Evolutionary conservation across 495 filamentous ascomycete genomes (phyloP).

Genomic region (Lineolata rhizophorae): DNA sequence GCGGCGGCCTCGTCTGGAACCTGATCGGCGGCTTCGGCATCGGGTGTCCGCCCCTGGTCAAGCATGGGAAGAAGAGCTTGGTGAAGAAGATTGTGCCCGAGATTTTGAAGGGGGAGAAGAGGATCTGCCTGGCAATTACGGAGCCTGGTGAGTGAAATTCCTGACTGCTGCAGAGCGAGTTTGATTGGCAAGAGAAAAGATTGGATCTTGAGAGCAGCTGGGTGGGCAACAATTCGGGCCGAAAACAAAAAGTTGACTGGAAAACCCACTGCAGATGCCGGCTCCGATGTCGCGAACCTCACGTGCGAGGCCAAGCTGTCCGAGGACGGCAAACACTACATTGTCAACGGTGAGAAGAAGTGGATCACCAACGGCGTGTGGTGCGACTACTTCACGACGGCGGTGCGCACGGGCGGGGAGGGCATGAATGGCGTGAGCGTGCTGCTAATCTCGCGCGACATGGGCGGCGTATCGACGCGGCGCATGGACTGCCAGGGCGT

Average conservation of each 20-base stretch:
- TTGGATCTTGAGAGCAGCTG: no score
- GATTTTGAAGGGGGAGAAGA: conserved; percentile 78
- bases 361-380: conserved; percentile 99
- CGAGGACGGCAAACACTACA: conserved; percentile 93
- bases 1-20: conserved; percentile 96
- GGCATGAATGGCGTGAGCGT: conserved; percentile 86
- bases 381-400: conserved; percentile 92
- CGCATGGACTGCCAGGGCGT: conserved; percentile 98
- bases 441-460: conserved; percentile 65
- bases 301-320: conserved; percentile 86
- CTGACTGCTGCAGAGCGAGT: neutral
- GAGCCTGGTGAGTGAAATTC: conserved; percentile 28
- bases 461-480: conserved; percentile 69
- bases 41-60: conserved; percentile 73
- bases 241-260: no score
- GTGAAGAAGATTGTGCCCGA: conserved; percentile 66
- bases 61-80: conserved; percentile 78
- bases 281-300: conserved; percentile 79
- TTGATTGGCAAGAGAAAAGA: no score
- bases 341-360: conserved; percentile 99
- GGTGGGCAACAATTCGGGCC: no score
- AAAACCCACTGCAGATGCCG: conserved; percentile 48
- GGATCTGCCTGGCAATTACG: conserved; percentile 77
- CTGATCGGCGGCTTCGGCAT: conserved; percentile 88
- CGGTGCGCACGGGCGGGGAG: conserved; percentile 64